Evolutionary conservation across 306 rosid species (phyloP), one percentile per base, ranked within the genome.

Genomic region (Benincasa hispida): DNA sequence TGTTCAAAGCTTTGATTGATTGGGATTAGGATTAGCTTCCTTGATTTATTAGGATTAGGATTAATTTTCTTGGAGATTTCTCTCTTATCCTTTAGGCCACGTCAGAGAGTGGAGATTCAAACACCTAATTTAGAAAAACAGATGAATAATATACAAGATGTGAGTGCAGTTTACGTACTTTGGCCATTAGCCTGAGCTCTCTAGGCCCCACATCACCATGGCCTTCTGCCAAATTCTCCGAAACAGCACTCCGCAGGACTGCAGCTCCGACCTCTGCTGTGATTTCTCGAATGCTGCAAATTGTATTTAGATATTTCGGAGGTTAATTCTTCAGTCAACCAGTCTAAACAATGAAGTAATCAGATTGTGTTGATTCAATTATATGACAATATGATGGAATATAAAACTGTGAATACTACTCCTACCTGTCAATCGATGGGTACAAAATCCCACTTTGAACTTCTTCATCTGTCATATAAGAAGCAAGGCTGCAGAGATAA

Each of bases 191-290:
- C 15, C 17, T 60, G 78, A 93, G 92, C 82, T 91, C 98, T 84
- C 56, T 86, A 34, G 80, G 50, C 50, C 96, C 92, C 7, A 90
- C 81, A 25, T 89, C 96, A 6, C 87, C 81, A 18, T 82, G 88
- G 22, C 98, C 98, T 80, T 93, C 98, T 8, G 97, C 98, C 50
- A 90, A 74, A 30, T 82, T 87, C 80, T 93, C 98, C 34, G 86
- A 87, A 65, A 91, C 87, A 67, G 98, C 98, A 42, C 90, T 91
- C 37, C 82, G 85, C 56, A 91, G 24, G 57, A 93, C 98, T 74
- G 98, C 96, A 70, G 96, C 97, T 77, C 98, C 98, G 76, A 93
- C 98, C 85, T 91, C 90, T 0, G 84, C 93, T 4, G 98, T 91
- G 75, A 93, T 83, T 34, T 86, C 56, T 62, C 98, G 86, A 79